A percentile compares a stretch with the other conserved stretches of the same genome.
These are phyloP conservation scores for Claviceps quebecensis DNA, from an alignment of 2,329 filamentous ascomycete genomes.

Conservation along the genomic window DNA sequence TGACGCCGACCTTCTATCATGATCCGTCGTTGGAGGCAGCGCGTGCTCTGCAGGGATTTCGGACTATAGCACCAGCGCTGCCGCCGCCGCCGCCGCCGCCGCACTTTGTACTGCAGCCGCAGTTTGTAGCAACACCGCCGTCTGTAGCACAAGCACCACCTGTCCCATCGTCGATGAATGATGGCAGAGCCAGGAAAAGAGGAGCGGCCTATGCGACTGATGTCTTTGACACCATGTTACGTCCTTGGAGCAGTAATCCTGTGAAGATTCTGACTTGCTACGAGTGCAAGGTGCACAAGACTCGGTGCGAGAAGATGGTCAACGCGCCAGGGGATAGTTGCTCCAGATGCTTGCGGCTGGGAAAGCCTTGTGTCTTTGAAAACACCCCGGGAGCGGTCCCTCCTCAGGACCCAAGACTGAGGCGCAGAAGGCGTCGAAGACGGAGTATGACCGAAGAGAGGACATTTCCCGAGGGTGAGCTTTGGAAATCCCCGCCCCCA, in stretches of 20 bases:
- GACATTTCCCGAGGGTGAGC: no score
- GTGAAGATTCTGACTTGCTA: background rate
- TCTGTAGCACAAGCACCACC: no score
- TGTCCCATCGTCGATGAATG: background rate
- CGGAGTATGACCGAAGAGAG: no score
- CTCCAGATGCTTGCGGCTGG: background rate
- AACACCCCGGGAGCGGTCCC: no score
- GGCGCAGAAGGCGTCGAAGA: no score
- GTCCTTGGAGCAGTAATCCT: conserved; percentile 3
- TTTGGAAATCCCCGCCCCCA: no score
- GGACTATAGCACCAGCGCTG: no score
- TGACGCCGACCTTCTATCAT: background rate
- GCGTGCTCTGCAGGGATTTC: background rate
- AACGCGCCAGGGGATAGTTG: background rate
- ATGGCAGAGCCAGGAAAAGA: conserved; percentile 1
- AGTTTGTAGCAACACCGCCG: no score
- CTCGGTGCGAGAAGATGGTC: conserved; percentile 2
- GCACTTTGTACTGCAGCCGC: no score
- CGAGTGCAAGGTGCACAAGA: conserved; percentile 4
- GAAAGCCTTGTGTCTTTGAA: conserved; percentile 4
- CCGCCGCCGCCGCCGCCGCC: no score
- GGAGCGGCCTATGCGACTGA: background rate
- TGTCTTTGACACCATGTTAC: background rate
- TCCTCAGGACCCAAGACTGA: no score
- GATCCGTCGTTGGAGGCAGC: background rate